phyloP scores from a whole-genome alignment of 352 stramenopile genomes.

The Globisporangium apiculatum region DNA sequence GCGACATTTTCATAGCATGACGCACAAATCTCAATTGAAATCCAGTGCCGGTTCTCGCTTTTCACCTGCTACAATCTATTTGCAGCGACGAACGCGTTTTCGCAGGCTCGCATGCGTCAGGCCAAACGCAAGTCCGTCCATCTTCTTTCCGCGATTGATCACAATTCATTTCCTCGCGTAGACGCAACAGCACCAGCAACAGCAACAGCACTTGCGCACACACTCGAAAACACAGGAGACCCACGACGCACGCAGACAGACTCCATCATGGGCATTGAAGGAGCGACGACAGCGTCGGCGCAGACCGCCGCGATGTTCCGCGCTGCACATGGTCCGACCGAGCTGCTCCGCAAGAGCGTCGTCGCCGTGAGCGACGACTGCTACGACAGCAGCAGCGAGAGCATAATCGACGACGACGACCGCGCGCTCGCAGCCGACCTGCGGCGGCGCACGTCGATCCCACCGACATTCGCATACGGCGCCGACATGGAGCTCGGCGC shows the following conservation, averaged over 20 bases:
- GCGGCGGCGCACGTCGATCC: slow-evolving; percentile 61
- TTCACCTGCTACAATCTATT: too few species aligned
- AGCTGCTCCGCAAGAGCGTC: slow-evolving; percentile 14
- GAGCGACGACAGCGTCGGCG: slow-evolving; percentile 4
- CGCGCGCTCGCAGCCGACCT: slow-evolving; percentile 20
- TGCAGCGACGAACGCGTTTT: too few species aligned
- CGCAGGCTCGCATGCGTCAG: too few species aligned
- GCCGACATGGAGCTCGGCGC: slow-evolving; percentile 19
- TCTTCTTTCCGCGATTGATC: too few species aligned
- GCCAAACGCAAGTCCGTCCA: too few species aligned
- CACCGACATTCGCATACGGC: slow-evolving; percentile 43
- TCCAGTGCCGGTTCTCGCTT: too few species aligned
- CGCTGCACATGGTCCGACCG: not conserved
- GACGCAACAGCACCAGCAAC: too few species aligned
- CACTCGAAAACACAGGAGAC: not conserved
- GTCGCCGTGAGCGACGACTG: slow-evolving; percentile 8
- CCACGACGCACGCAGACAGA: not conserved
- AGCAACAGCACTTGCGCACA: not conserved
- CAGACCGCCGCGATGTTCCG: not conserved
- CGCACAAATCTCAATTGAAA: too few species aligned
- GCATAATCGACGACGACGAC: slow-evolving; percentile 12
- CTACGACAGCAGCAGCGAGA: slow-evolving; percentile 7
- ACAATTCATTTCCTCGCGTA: not conserved
- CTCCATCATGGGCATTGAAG: slow-evolving; percentile 21
- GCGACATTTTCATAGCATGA: too few species aligned